Evolutionary conservation across 129 eudicot genomes (phyloP), one percentile per base, ranked within the genome.

Genomic region (Arctium minus): DNA sequence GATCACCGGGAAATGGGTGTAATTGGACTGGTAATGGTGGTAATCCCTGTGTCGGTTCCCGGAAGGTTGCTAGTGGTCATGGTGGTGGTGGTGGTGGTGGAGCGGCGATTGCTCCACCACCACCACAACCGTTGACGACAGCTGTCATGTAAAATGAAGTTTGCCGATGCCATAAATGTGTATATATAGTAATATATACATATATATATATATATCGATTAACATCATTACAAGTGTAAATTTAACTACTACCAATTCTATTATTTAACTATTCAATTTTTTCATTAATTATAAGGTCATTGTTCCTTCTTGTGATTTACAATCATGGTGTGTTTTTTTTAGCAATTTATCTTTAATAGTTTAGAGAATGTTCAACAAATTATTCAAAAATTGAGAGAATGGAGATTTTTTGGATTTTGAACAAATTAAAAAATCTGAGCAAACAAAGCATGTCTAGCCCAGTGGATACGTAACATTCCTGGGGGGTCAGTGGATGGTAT

Each of bases 1-100:
- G 3, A 6, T 17, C 86, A 2, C 89, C 89, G 0, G 88, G 82
- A 38, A 90, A 86, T 40, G 83, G 88, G 62, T 83, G 89, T 75
- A 72, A 72, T 75, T 48, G 72, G 56, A 83, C 78, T 0, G 86
- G 86, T 38, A 83, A 83, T 2, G 73, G 82, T 70, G 86, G 86
- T 53, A 56, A 77, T 60, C 86, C 44, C 0, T 84, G 88, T 78
- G 40, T 84, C 17, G 74, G 81, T 22, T 77, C 81, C 15, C 80
- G 40, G 79, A 81, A 78, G 68, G 67, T 86, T 40, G 89, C 77
- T 1, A 83, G 87, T 39, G 80, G 29, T 15, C 74, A 22, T 18
- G 77, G 38, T 8, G 79, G 50, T 4, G 37, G 27, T 4, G 37
- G 27, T 22, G 27, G 27, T 22, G 27, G 27, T 22, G 27, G 27